Conservation (phyloP, 2,329 filamentous ascomycete species). For the Alternaria arborescens region DNA sequence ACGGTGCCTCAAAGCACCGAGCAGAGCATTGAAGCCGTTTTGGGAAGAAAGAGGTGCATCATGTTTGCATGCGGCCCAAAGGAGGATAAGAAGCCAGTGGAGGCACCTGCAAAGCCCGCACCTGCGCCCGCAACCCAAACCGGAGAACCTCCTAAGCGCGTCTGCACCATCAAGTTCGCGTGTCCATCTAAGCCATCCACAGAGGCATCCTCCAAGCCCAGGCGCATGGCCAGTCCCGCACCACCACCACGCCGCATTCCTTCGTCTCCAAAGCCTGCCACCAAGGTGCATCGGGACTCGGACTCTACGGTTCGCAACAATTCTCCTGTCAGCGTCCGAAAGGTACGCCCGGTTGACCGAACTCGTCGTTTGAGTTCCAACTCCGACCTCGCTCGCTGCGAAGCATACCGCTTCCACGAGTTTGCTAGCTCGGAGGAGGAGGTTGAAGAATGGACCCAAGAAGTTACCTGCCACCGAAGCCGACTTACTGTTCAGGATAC, state of each 20-base stretch:
- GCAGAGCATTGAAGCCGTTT: conserved; percentile 67
- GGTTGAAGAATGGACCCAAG: conserved; percentile 91
- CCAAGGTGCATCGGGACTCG: conserved; percentile 57
- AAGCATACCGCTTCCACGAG: conserved; percentile 78
- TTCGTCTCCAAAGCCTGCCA: conserved; percentile 40
- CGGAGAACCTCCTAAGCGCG: conserved; percentile 59
- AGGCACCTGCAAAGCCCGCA: conserved; percentile 24
- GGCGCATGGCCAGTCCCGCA: conserved; percentile 57
- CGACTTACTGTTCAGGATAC: conserved; percentile 91
- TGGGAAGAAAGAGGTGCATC: conserved; percentile 86
- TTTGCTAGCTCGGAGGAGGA: conserved; percentile 87
- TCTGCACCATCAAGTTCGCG: conserved; percentile 76
- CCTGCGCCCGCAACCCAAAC: conserved; percentile 26
- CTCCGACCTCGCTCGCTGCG: conserved; percentile 60
- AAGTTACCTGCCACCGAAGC: conserved; percentile 67
- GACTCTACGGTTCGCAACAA: conserved; percentile 60
- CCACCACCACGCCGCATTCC: conserved; percentile 42
- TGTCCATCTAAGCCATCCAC: conserved; percentile 66
- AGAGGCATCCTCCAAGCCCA: conserved; percentile 45
- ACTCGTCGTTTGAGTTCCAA: conserved; percentile 48
- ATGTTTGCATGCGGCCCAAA: conserved; percentile 80
- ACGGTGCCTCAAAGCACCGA: conserved; percentile 55
- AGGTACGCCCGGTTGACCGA: conserved; percentile 43
- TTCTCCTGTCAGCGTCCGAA: conserved; percentile 56
- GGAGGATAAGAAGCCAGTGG: conserved; percentile 56